These are phyloP conservation scores for Zostera marina DNA, from an alignment of 116 monocot genomes.

Conservation along the genomic window DNA sequence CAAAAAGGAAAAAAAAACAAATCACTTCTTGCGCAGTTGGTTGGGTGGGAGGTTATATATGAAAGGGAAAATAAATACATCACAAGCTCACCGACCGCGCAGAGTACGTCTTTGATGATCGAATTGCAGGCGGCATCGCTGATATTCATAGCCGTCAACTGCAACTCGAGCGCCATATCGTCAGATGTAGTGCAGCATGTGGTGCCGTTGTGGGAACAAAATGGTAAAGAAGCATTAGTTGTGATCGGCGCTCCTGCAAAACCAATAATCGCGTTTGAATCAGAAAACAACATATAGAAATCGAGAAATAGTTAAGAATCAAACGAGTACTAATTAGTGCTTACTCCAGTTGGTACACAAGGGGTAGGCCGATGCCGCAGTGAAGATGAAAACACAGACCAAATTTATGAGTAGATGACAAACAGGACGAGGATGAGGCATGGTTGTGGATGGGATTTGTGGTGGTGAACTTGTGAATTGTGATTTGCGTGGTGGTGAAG, in stretches of 20 bases:
- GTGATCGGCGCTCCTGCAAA: slow-evolving; percentile 46
- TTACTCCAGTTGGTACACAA: slow-evolving; percentile 63
- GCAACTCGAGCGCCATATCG: slow-evolving; percentile 29
- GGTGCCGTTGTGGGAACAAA: slow-evolving; percentile 57
- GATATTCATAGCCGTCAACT: slow-evolving; percentile 40
- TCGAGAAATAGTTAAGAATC: background rate
- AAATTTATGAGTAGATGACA: too few species aligned
- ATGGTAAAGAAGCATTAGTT: slow-evolving; percentile 32
- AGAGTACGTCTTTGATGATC: slow-evolving; percentile 45
- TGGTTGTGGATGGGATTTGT: background rate
- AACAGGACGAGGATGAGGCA: slow-evolving; percentile 8
- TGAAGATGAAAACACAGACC: slow-evolving; percentile 4
- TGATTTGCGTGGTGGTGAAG: background rate
- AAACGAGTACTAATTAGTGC: slow-evolving; percentile 3
- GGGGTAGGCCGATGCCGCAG: slow-evolving; percentile 25
- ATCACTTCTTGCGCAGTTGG: background rate
- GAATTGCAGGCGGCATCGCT: slow-evolving; percentile 36
- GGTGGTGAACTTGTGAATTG: background rate
- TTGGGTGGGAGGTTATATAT: too few species aligned
- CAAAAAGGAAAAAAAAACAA: slow-evolving; percentile 1
- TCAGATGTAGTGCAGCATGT: slow-evolving; percentile 54
- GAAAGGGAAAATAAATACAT: too few species aligned
- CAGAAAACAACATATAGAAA: background rate
- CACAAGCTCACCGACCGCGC: slow-evolving; percentile 29
- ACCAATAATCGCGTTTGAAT: background rate